These are phyloP conservation scores for Castanea mollissima DNA, from an alignment of 306 rosid species.

Conservation along the genomic window DNA sequence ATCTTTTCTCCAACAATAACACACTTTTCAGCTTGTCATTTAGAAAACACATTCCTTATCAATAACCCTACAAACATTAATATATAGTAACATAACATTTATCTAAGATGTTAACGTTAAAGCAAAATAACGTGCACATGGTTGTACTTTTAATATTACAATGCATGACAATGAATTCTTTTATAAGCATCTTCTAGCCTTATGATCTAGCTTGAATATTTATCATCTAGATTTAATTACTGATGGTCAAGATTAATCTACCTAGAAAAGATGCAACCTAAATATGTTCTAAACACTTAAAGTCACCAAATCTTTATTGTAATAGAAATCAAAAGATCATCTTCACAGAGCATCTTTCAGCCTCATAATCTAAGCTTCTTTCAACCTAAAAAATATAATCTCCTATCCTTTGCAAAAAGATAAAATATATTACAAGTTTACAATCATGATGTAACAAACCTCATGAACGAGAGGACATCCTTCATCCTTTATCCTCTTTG, in stretches of 20 bases:
- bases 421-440: neutral
- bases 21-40: neutral
- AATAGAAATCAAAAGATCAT: too few species aligned
- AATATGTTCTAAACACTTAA: neutral
- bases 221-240: too few species aligned
- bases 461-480: constrained; percentile 24
- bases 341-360: too few species aligned
- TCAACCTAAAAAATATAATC: neutral
- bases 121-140: neutral
- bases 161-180: too few species aligned
- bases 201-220: too few species aligned
- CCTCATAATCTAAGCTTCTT: too few species aligned
- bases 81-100: neutral
- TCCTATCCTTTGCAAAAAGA: too few species aligned
- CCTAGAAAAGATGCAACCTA: neutral
- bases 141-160: neutral
- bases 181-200: too few species aligned
- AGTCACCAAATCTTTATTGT: neutral
- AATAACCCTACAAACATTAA: neutral
- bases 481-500: constrained; percentile 26
- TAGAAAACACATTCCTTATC: neutral
- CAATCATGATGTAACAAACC: constrained; percentile 30
- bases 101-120: neutral
- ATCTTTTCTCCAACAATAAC: neutral
- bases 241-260: neutral